These are phyloP conservation scores for Suhomyces bribrorum DNA, from an alignment of 1,139 yeast species.

Conservation along the genomic window DNA sequence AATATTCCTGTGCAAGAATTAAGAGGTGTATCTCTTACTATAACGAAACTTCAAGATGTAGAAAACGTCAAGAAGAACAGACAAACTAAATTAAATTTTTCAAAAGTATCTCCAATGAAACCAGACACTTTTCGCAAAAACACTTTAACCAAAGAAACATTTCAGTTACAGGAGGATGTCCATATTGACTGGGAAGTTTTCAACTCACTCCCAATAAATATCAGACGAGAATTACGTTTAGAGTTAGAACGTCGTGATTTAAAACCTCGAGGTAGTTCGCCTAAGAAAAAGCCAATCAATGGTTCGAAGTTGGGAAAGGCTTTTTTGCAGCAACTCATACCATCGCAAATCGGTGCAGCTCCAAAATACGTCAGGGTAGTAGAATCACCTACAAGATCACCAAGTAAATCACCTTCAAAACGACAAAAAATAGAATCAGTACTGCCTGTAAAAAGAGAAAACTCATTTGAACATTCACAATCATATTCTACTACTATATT, in stretches of 20 bases:
- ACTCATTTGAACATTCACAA: conserved; percentile 20
- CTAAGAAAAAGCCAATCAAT: conserved; percentile 16
- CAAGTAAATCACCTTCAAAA: conserved; percentile 19
- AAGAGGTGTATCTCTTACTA: conserved; percentile 75
- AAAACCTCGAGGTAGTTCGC: conserved; percentile 15
- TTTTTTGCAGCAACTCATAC: conserved; percentile 45
- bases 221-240: conserved; percentile 47
- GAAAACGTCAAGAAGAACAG: conserved; percentile 28
- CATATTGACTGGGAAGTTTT: conserved; percentile 58
- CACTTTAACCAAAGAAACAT: not conserved
- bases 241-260: conserved; percentile 44
- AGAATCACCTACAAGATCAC: conserved; percentile 34
- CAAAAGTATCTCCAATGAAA: not conserved
- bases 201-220: conserved; percentile 52
- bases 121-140: not conserved
- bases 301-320: conserved; percentile 19
- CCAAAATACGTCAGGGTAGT: conserved; percentile 38
- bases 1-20: conserved; percentile 66
- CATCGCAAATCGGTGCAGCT: conserved; percentile 31
- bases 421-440: conserved; percentile 7
- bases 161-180: conserved; percentile 8
- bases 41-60: conserved; percentile 54
- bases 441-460: conserved; percentile 16
- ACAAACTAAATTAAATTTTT: conserved; percentile 48
- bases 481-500: conserved; percentile 44